Evolutionary conservation across 2,329 filamentous ascomycete species (phyloP).

Genomic region (Pseudocercospora pini-densiflorae): DNA sequence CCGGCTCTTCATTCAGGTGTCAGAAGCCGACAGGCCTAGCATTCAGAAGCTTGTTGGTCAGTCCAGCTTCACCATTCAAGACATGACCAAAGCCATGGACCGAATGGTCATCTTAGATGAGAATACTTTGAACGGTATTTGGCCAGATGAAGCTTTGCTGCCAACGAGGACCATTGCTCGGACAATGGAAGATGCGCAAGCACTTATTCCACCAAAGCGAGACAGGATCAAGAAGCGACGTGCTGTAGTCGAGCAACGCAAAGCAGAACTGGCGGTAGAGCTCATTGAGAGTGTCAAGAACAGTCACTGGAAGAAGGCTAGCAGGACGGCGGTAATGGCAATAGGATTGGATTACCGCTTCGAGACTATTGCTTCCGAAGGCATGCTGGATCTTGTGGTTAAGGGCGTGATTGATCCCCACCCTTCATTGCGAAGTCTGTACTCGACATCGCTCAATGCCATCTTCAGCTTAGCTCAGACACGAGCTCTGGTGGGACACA

Average conservation of each 20-base stretch:
- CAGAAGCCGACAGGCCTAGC: conserved; percentile 88
- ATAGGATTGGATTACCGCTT: conserved; percentile 92
- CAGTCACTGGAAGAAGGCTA: conserved; percentile 96
- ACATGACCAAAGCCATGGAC: conserved; percentile 89
- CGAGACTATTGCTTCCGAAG: conserved; percentile 78
- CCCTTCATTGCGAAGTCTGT: conserved; percentile 80
- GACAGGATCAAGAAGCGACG: conserved; percentile 76
- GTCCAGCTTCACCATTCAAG: conserved; percentile 82
- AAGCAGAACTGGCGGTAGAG: conserved; percentile 78
- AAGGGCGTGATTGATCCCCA: conserved; percentile 87
- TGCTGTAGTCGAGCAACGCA: conserved; percentile 78
- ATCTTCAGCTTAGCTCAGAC: conserved; percentile 84
- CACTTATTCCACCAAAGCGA: conserved; percentile 68
- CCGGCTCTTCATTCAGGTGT: conserved; percentile 86
- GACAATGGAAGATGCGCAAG: conserved; percentile 60
- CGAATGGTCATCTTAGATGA: conserved; percentile 82
- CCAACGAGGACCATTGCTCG: conserved; percentile 38
- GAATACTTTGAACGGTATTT: conserved; percentile 70
- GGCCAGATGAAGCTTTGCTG: conserved; percentile 54
- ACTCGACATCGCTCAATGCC: conserved; percentile 76
- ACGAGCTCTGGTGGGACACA: conserved; percentile 82
- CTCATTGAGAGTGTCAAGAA: conserved; percentile 75
- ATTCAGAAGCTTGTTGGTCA: conserved; percentile 86
- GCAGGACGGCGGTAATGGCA: conserved; percentile 85
- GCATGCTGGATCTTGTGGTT: conserved; percentile 82